Evolutionary conservation across 1,284 basidiomycete genomes (phyloP).

Genomic region (Malassezia pachydermatis): DNA sequence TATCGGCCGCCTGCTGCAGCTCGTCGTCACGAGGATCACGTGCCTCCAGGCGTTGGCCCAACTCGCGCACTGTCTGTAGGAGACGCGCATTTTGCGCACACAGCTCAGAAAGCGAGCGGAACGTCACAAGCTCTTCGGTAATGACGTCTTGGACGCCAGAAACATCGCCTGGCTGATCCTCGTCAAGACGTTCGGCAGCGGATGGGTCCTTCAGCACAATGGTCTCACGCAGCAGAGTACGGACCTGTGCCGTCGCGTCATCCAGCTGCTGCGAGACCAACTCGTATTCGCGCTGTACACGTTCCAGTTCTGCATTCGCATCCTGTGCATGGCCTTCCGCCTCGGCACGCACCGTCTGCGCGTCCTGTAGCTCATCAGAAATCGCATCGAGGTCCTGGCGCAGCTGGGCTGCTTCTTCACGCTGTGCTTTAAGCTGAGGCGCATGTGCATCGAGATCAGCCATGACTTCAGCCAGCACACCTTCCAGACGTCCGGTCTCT

Average conservation of each 20-base stretch:
- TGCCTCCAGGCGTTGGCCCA: slow-evolving; percentile 46
- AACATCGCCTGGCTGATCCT: slow-evolving; percentile 42
- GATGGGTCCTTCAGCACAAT: slow-evolving; percentile 70
- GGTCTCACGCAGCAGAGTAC: slow-evolving; percentile 66
- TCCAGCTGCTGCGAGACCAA: slow-evolving; percentile 60
- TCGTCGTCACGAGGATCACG: slow-evolving; percentile 56
- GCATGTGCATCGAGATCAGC: slow-evolving; percentile 40
- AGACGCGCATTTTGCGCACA: slow-evolving; percentile 84
- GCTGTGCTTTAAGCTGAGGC: slow-evolving; percentile 39
- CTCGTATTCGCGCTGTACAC: slow-evolving; percentile 56
- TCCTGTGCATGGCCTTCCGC: slow-evolving; percentile 42
- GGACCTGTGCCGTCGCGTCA: slow-evolving; percentile 78
- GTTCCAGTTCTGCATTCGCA: slow-evolving; percentile 55
- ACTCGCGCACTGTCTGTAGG: slow-evolving; percentile 67
- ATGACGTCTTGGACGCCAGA: slow-evolving; percentile 57
- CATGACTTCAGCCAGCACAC: slow-evolving; percentile 38
- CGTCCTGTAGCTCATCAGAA: slow-evolving; percentile 21
- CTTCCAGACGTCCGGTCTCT: slow-evolving; percentile 31
- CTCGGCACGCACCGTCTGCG: slow-evolving; percentile 27
- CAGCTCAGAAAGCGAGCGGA: slow-evolving; percentile 66
- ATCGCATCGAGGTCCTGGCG: slow-evolving; percentile 30
- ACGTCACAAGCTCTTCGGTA: slow-evolving; percentile 78
- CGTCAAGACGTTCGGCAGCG: slow-evolving; percentile 63
- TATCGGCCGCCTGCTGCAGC: slow-evolving; percentile 72
- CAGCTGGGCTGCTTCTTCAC: slow-evolving; percentile 39